Conservation (phyloP, 768 basidiomycete genomes). For the Tricholoma matsutake region DNA sequence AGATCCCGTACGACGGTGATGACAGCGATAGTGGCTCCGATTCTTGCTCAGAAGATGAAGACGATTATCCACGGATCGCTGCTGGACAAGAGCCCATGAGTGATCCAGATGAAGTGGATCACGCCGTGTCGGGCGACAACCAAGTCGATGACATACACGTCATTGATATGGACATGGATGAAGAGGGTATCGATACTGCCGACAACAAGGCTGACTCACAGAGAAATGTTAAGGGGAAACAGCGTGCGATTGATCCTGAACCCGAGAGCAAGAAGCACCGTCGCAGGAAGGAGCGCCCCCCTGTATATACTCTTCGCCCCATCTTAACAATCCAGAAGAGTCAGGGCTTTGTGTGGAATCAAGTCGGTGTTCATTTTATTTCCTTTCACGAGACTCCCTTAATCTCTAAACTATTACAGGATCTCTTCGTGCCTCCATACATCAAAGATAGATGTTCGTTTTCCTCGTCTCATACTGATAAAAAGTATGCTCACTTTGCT, state of each 20-base stretch:
- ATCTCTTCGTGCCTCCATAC: slow-evolving; percentile 84
- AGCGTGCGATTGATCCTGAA: slow-evolving; percentile 70
- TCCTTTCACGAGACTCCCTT: background rate
- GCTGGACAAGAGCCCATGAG: slow-evolving; percentile 11
- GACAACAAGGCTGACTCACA: slow-evolving; percentile 40
- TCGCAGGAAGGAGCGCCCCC: slow-evolving; percentile 52
- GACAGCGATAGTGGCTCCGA: slow-evolving; percentile 58
- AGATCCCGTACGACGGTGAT: slow-evolving; percentile 71
- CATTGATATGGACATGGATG: slow-evolving; percentile 57
- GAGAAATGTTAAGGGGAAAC: slow-evolving; percentile 77
- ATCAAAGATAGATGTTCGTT: slow-evolving; percentile 87
- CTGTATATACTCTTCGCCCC: slow-evolving; percentile 65
- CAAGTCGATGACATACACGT: slow-evolving; percentile 34
- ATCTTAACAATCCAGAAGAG: slow-evolving; percentile 85
- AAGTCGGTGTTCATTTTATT: slow-evolving; percentile 45
- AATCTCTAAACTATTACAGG: slow-evolving; percentile 37
- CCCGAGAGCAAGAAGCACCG: slow-evolving; percentile 49
- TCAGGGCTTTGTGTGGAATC: slow-evolving; percentile 91
- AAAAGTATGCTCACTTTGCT: slow-evolving; percentile 15
- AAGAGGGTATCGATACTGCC: slow-evolving; percentile 33
- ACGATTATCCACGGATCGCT: slow-evolving; percentile 46
- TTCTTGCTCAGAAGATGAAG: slow-evolving; percentile 74
- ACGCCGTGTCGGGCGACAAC: slow-evolving; percentile 26
- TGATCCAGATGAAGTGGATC: slow-evolving; percentile 37
- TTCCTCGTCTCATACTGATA: slow-evolving; percentile 17